Conservation (phyloP, 2,329 filamentous ascomycete species). For the Colletotrichum australisinense region DNA sequence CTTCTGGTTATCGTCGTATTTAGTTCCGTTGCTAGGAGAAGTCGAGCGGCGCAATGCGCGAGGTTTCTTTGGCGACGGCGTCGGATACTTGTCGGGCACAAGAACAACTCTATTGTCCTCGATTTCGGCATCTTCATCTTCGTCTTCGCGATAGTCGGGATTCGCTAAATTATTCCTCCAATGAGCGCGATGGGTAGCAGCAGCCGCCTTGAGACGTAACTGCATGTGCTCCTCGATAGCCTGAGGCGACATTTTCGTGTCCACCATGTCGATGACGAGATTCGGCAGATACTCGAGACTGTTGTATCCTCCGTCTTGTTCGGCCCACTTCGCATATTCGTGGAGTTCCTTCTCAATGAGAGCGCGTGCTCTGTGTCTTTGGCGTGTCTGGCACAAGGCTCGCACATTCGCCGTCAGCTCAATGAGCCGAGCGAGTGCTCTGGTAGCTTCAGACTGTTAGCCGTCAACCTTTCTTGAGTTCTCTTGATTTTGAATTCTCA, state of each 20-base stretch:
- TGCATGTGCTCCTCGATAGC: constrained; percentile 50
- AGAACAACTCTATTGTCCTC: constrained; percentile 34
- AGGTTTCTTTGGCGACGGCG: constrained; percentile 14
- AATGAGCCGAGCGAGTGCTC: constrained; percentile 50
- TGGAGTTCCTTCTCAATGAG: constrained; percentile 50
- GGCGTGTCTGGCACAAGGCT: constrained; percentile 48
- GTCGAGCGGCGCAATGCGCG: not conserved
- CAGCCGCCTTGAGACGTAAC: constrained; percentile 48
- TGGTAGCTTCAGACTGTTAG: constrained; percentile 49
- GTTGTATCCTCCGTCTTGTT: constrained; percentile 52
- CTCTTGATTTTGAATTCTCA: constrained; percentile 34
- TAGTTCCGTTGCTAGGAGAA: not conserved
- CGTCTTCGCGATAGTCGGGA: not conserved
- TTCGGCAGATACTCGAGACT: constrained; percentile 51
- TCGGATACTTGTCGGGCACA: constrained; percentile 30
- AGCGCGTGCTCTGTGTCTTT: constrained; percentile 43
- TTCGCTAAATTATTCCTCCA: constrained; percentile 40
- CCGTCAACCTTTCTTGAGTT: too few relatives aligned
- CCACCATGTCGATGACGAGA: constrained; percentile 50
- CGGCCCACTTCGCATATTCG: constrained; percentile 53
- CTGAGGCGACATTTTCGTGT: constrained; percentile 42
- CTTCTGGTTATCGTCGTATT: not conserved
- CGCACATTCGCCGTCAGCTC: constrained; percentile 52
- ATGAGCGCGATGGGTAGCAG: constrained; percentile 49
- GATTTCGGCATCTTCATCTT: constrained; percentile 28